A percentile compares a stretch with the other conserved stretches of the same genome.
Evolutionary conservation across 805 yeast genomes (phyloP).

Genomic region (Priceomyces castillae): DNA sequence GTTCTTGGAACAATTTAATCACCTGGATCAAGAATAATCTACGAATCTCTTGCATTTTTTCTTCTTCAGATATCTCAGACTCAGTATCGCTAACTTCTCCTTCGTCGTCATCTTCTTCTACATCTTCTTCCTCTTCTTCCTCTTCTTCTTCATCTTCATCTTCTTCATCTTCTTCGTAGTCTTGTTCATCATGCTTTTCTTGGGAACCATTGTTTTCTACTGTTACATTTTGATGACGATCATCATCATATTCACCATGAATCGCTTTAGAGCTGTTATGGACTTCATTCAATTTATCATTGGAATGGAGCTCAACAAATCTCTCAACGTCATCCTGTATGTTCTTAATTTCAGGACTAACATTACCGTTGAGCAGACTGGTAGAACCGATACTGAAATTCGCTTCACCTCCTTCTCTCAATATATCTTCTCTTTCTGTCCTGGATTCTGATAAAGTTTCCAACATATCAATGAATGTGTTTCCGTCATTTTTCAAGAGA

Average conservation of each 20-base stretch:
- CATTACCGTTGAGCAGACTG: constrained; percentile 1
- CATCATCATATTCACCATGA: not conserved
- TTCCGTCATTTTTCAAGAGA: constrained; percentile 72
- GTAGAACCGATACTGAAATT: constrained; percentile 10
- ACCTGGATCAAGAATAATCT: constrained; percentile 77
- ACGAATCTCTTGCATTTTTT: constrained; percentile 72
- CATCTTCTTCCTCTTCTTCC: constrained; percentile 27
- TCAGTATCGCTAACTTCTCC: constrained; percentile 37
- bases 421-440: constrained; percentile 26
- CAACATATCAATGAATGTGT: constrained; percentile 73
- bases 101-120: constrained; percentile 41
- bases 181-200: constrained; percentile 25
- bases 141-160: constrained; percentile 28
- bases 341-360: not conserved
- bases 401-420: constrained; percentile 11
- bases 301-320: not conserved
- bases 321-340: not conserved
- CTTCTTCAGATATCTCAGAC: constrained; percentile 48
- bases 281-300: constrained; percentile 1
- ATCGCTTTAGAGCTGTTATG: constrained; percentile 11
- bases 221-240: no score
- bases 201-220: constrained; percentile 23
- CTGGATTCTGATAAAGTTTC: constrained; percentile 64
- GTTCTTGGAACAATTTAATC: constrained; percentile 70
- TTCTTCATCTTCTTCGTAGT: constrained; percentile 19